phyloP scores from a whole-genome alignment of 306 rosid genomes.

The Trichosanthes cucumerina region DNA sequence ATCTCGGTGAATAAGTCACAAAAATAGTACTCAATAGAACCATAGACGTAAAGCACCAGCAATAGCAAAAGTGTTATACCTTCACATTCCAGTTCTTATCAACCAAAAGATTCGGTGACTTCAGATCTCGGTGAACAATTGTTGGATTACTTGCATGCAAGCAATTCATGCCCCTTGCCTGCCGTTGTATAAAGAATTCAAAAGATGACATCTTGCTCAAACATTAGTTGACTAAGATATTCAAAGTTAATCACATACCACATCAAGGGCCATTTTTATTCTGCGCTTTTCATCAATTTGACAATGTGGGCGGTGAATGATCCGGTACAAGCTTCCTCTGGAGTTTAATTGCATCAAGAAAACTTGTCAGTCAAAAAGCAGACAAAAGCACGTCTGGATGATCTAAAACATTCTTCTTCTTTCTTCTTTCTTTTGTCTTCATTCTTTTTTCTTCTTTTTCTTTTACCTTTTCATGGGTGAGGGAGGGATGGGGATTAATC shows the following conservation, averaged over 20 bases:
- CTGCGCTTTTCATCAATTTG: slow-evolving; percentile 85
- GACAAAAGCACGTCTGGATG: not conserved
- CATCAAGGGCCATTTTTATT: slow-evolving; percentile 97
- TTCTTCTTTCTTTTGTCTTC: not conserved
- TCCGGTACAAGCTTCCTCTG: slow-evolving; percentile 89
- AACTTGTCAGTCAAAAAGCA: not conserved
- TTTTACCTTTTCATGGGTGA: not conserved
- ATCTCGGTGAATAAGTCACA: not conserved
- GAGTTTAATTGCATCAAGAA: slow-evolving; percentile 10
- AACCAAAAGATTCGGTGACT: slow-evolving; percentile 95
- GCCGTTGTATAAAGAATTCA: slow-evolving; percentile 19
- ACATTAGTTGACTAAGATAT: slow-evolving; percentile 4
- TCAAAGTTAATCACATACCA: slow-evolving; percentile 39
- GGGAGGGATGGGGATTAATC: not conserved
- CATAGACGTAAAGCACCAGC: slow-evolving; percentile 7
- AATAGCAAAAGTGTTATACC: slow-evolving; percentile 33
- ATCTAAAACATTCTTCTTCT: not conserved
- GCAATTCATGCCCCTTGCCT: slow-evolving; percentile 99
- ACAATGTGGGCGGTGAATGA: slow-evolving; percentile 84
- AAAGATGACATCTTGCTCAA: slow-evolving; percentile 14
- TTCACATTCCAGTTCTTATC: slow-evolving; percentile 97
- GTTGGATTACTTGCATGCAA: slow-evolving; percentile 84
- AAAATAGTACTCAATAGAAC: not conserved
- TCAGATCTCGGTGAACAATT: slow-evolving; percentile 95
- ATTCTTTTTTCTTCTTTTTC: not conserved